Evolutionary conservation across 2,329 filamentous ascomycete genomes (phyloP).

Genomic region (Penicillium sp.): DNA sequence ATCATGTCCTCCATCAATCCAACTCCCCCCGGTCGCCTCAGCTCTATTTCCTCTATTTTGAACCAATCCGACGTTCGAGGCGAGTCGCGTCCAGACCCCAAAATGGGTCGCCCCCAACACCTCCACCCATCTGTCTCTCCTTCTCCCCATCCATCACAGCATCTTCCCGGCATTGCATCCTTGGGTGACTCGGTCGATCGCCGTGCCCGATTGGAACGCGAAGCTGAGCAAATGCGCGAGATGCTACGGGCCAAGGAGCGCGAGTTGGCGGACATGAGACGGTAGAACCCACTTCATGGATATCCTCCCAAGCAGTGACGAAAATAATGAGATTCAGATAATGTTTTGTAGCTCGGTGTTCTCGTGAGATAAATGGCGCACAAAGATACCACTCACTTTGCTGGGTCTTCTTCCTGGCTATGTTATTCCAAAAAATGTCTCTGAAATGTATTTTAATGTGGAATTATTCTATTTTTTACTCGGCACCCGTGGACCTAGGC

Average conservation of each 20-base stretch:
- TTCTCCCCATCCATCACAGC: constrained; percentile 24
- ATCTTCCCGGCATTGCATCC: constrained; percentile 44
- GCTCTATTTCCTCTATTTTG: constrained; percentile 74
- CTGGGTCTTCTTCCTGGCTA: constrained; percentile 16
- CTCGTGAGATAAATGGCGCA: constrained; percentile 12
- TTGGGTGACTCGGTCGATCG: constrained; percentile 62
- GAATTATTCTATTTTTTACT: background rate
- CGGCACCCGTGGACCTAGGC: background rate
- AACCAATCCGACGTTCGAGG: constrained; percentile 55
- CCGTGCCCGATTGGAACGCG: constrained; percentile 66
- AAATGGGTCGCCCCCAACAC: constrained; percentile 34
- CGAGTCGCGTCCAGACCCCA: constrained; percentile 46
- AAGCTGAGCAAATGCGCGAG: constrained; percentile 75
- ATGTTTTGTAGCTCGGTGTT: constrained; percentile 11
- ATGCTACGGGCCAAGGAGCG: constrained; percentile 72
- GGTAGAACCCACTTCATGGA: constrained; percentile 15
- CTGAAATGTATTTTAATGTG: constrained; percentile 10
- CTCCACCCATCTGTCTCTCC: constrained; percentile 28
- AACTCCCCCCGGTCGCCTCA: constrained; percentile 61
- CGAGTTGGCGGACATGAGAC: constrained; percentile 62
- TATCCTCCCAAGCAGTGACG: constrained; percentile 16
- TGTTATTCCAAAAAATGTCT: constrained; percentile 14
- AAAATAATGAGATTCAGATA: constrained; percentile 22
- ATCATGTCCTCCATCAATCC: constrained; percentile 40
- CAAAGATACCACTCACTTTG: constrained; percentile 25